These are phyloP conservation scores for Mycena metata DNA, from an alignment of 768 basidiomycete genomes.

Conservation along the genomic window DNA sequence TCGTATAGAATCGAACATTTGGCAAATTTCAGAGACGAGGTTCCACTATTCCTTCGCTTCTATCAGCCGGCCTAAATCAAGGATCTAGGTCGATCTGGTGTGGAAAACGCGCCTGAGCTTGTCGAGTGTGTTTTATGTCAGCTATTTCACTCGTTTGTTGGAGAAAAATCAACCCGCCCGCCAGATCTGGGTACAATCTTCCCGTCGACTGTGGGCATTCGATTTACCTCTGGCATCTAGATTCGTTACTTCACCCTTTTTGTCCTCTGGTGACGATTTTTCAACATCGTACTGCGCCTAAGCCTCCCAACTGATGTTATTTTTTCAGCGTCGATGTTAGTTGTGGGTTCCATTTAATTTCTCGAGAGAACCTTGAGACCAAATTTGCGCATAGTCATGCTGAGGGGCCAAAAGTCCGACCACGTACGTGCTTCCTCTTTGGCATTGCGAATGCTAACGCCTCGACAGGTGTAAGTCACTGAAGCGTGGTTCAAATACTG, in stretches of 20 bases:
- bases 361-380: neutral
- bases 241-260: conserved; percentile 28
- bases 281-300: neutral
- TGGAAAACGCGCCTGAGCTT: conserved; percentile 20
- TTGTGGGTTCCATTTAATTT: neutral
- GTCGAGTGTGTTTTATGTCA: conserved; percentile 19
- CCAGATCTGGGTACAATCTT: conserved; percentile 22
- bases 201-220: neutral
- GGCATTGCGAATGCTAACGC: neutral
- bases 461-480: conserved; percentile 13
- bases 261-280: neutral
- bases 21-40: conserved; percentile 28
- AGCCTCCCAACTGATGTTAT: neutral
- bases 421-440: conserved; percentile 1
- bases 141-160: neutral
- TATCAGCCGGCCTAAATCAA: neutral
- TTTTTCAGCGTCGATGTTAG: conserved; percentile 15
- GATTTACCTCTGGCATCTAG: neutral
- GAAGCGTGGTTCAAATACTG: neutral
- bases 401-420: conserved; percentile 1
- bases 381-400: conserved; percentile 14
- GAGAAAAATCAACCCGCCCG: neutral
- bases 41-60: neutral
- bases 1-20: conserved; percentile 18
- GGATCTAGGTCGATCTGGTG: conserved; percentile 15